These are phyloP conservation scores for Arthroderma sp. DNA, from an alignment of 2,329 filamentous ascomycete species.

Conservation along the genomic window DNA sequence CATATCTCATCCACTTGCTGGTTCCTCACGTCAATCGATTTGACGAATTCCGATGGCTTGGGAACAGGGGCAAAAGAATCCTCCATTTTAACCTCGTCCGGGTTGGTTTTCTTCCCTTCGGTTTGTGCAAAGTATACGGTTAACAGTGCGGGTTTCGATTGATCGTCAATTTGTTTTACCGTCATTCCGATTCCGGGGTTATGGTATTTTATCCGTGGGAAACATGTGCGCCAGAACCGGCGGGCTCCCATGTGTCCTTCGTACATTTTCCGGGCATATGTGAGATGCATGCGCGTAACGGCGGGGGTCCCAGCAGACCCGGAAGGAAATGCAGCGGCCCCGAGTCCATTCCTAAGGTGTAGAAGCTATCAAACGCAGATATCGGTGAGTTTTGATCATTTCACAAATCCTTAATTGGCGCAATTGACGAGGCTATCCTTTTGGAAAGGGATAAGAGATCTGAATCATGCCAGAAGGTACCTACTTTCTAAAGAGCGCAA, in stretches of 20 bases:
- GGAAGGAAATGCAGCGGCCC: slow-evolving; percentile 62
- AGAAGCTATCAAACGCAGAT: slow-evolving; percentile 5
- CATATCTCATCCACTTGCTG: slow-evolving; percentile 30
- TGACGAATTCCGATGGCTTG: slow-evolving; percentile 19
- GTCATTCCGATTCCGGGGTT: slow-evolving; percentile 78
- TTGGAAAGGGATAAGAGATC: slow-evolving; percentile 1
- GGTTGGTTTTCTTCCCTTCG: not conserved
- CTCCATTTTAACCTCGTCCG: slow-evolving; percentile 14
- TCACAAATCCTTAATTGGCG: too few relatives aligned
- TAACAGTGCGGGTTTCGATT: slow-evolving; percentile 28
- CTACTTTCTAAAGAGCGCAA: slow-evolving; percentile 1
- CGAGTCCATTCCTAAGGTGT: slow-evolving; percentile 60
- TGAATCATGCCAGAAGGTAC: not conserved
- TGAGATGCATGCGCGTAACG: slow-evolving; percentile 31
- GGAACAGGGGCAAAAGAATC: slow-evolving; percentile 25
- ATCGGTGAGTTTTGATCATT: not conserved
- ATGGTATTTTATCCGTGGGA: slow-evolving; percentile 84
- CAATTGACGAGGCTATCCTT: not conserved
- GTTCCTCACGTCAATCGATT: slow-evolving; percentile 27
- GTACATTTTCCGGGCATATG: slow-evolving; percentile 32
- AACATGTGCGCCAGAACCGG: slow-evolving; percentile 74
- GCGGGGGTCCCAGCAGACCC: slow-evolving; percentile 19
- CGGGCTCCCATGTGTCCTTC: slow-evolving; percentile 39
- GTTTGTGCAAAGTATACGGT: slow-evolving; percentile 28
- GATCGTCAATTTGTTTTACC: slow-evolving; percentile 53